These are phyloP conservation scores for Leucocoprinus birnbaumii DNA, from an alignment of 768 basidiomycete genomes.

Conservation along the genomic window DNA sequence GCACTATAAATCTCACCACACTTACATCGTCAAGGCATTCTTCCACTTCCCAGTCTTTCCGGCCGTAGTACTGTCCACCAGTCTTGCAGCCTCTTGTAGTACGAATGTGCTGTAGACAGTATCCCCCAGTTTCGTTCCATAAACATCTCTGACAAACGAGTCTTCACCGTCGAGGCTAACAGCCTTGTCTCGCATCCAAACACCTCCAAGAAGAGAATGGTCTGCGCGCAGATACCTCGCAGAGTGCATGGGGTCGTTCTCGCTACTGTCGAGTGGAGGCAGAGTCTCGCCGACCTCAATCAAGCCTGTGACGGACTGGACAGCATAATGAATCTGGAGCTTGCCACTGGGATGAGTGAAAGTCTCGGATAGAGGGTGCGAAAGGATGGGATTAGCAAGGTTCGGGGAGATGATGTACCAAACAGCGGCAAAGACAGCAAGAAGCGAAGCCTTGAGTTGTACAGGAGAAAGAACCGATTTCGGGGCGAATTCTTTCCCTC, in stretches of 20 bases:
- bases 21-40: slow-evolving; percentile 74
- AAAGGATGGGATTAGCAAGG: slow-evolving; percentile 55
- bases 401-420: slow-evolving; percentile 33
- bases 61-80: slow-evolving; percentile 53
- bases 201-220: slow-evolving; percentile 67
- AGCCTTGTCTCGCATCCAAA: slow-evolving; percentile 68
- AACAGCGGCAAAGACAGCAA: slow-evolving; percentile 29
- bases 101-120: slow-evolving; percentile 85
- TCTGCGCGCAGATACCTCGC: slow-evolving; percentile 61
- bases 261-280: slow-evolving; percentile 30
- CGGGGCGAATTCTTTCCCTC: slow-evolving; percentile 15
- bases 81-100: slow-evolving; percentile 79
- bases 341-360: slow-evolving; percentile 52
- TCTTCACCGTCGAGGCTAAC: slow-evolving; percentile 37
- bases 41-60: slow-evolving; percentile 33
- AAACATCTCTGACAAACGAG: slow-evolving; percentile 46
- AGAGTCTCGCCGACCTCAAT: slow-evolving; percentile 79
- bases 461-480: slow-evolving; percentile 12
- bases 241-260: slow-evolving; percentile 40
- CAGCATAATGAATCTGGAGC: slow-evolving; percentile 65
- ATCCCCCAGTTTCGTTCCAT: slow-evolving; percentile 58
- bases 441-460: slow-evolving; percentile 22
- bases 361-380: slow-evolving; percentile 46
- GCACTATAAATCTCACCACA: background rate
- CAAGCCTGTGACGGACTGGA: slow-evolving; percentile 72